Evolutionary conservation across 306 rosid genomes (phyloP).

Genomic region (Lithocarpus polystachyus): DNA sequence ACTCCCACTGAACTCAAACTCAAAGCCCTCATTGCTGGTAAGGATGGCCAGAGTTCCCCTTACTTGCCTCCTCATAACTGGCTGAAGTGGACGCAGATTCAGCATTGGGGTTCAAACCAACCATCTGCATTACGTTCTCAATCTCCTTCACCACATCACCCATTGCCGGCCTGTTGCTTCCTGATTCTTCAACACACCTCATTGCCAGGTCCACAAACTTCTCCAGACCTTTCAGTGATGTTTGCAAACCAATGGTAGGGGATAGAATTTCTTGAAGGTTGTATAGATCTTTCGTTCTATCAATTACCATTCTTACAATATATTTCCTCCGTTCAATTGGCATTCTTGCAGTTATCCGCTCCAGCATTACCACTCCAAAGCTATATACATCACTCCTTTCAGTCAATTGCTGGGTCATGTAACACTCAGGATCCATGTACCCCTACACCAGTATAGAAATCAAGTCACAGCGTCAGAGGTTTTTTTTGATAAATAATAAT

Average conservation of each 20-base stretch:
- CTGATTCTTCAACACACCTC: conserved; percentile 36
- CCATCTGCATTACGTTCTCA: conserved; percentile 30
- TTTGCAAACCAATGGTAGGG: conserved; percentile 5
- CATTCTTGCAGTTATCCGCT: conserved; percentile 38
- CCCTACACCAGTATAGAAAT: conserved; percentile 31
- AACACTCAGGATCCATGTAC: conserved; percentile 55
- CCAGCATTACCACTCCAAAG: conserved; percentile 52
- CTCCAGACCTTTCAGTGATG: conserved; percentile 24
- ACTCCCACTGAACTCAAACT: conserved; percentile 11
- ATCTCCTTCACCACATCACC: conserved; percentile 44
- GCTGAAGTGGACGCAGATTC: conserved; percentile 29
- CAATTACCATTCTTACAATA: conserved; percentile 37
- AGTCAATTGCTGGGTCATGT: conserved; percentile 36
- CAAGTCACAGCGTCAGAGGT: neutral
- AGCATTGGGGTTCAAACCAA: conserved; percentile 22
- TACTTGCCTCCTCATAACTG: conserved; percentile 14
- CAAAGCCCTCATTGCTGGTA: neutral
- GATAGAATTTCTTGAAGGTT: conserved; percentile 32
- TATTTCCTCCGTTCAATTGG: conserved; percentile 39
- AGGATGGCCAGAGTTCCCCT: conserved; percentile 1
- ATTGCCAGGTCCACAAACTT: conserved; percentile 42
- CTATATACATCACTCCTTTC: conserved; percentile 52
- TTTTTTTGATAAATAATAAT: neutral
- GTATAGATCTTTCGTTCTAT: conserved; percentile 22
- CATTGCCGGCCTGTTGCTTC: conserved; percentile 36